Evolutionary conservation across 2,329 filamentous ascomycete genomes (phyloP).

Genomic region (Phialemonium atrogriseum): DNA sequence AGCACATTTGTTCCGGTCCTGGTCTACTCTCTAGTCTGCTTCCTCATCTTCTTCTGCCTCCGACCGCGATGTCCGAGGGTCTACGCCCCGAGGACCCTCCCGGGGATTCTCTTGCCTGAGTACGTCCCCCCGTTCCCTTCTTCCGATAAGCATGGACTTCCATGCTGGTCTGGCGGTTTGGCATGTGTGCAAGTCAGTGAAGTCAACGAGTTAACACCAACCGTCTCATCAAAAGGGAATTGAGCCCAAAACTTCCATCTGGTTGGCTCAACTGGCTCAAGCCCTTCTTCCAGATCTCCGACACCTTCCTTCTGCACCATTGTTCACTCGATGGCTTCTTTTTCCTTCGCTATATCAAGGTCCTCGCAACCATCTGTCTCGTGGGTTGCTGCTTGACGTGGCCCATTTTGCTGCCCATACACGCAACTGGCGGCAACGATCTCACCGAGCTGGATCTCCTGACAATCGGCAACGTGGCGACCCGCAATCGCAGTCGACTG

Average conservation of each 20-base stretch:
- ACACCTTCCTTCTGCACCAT: constrained; percentile 76
- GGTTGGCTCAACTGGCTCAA: constrained; percentile 55
- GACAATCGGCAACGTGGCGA: constrained; percentile 40
- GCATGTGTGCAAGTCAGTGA: not conserved
- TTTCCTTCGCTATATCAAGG: constrained; percentile 76
- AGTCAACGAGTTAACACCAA: constrained; percentile 2
- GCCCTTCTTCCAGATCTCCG: constrained; percentile 54
- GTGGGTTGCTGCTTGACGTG: constrained; percentile 76
- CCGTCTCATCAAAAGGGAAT: constrained; percentile 43
- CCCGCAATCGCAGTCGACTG: constrained; percentile 56
- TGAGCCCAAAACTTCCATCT: constrained; percentile 45
- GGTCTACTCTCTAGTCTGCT: constrained; percentile 36
- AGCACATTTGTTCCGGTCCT: constrained; percentile 46
- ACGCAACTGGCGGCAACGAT: constrained; percentile 67
- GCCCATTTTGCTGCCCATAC: constrained; percentile 77
- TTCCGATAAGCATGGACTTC: constrained; percentile 26
- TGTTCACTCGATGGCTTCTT: constrained; percentile 85
- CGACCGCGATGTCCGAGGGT: constrained; percentile 41
- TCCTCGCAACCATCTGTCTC: constrained; percentile 68
- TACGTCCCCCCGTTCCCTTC: constrained; percentile 65
- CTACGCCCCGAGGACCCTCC: constrained; percentile 46
- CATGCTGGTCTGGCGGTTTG: not conserved
- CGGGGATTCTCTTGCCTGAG: constrained; percentile 40
- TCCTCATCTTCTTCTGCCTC: constrained; percentile 42
- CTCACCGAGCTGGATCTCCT: constrained; percentile 60